These are phyloP conservation scores for Leishmania mexicana DNA, from an alignment of 208 protist genomes.

Conservation along the genomic window DNA sequence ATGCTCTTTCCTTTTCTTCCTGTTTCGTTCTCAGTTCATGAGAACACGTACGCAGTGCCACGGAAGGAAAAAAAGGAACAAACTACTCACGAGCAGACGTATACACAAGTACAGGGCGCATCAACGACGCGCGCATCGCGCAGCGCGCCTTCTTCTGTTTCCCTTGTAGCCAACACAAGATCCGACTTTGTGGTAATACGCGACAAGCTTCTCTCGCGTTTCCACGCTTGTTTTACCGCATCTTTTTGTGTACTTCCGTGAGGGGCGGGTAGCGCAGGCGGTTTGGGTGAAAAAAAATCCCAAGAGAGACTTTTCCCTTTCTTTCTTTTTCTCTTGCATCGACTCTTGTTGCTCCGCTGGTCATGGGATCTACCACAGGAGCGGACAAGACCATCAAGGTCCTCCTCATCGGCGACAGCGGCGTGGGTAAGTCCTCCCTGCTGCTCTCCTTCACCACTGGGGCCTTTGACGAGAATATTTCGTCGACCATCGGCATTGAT, in stretches of 20 bases:
- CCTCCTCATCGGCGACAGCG: conserved; percentile 80
- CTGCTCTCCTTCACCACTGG: conserved; percentile 81
- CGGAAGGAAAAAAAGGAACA: neutral
- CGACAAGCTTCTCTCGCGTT: neutral
- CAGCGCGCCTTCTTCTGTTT: neutral
- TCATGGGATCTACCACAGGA: conserved; percentile 20
- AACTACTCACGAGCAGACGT: neutral
- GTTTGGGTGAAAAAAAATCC: no score
- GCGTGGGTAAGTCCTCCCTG: conserved; percentile 84
- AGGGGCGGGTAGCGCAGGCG: neutral
- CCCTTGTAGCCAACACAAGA: neutral
- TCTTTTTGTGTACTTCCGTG: neutral
- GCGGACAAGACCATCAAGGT: conserved; percentile 79
- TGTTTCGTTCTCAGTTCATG: neutral
- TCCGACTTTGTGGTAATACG: neutral
- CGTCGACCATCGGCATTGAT: conserved; percentile 89
- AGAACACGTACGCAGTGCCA: neutral
- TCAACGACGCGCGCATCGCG: neutral
- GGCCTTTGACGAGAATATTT: conserved; percentile 59
- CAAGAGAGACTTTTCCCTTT: neutral
- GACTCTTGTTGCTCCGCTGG: neutral
- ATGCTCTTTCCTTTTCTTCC: conserved; percentile 5
- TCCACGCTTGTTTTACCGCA: neutral
- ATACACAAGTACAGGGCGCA: neutral
- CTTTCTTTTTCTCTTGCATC: neutral